phyloP scores from a whole-genome alignment of 345 rosid species.

The Clausena lansium region DNA sequence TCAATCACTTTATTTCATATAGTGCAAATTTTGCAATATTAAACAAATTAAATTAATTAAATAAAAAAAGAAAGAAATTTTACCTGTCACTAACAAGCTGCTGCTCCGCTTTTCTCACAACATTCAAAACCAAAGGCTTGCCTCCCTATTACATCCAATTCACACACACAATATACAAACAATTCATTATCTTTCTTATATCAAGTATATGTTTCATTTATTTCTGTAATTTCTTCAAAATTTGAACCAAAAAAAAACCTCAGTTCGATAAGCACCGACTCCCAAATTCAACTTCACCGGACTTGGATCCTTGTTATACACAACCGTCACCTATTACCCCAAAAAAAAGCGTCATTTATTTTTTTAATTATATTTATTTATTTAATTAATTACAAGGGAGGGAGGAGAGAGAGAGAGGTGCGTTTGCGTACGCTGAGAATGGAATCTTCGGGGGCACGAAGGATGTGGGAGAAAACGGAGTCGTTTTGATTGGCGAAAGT shows the following conservation, averaged over 20 bases:
- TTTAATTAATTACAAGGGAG: not conserved
- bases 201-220: no score
- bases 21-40: not conserved
- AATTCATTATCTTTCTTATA: no score
- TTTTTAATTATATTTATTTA: not conserved
- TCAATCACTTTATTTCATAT: not conserved
- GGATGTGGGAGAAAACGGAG: slow-evolving; percentile 75
- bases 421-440: slow-evolving; percentile 82
- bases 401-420: slow-evolving; percentile 3
- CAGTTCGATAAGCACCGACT: slow-evolving; percentile 93
- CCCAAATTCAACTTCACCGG: slow-evolving; percentile 92
- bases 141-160: slow-evolving; percentile 51
- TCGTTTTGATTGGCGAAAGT: slow-evolving; percentile 37
- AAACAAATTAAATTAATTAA: not conserved
- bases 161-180: not conserved
- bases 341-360: not conserved
- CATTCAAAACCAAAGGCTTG: slow-evolving; percentile 71
- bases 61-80: not conserved
- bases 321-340: slow-evolving; percentile 76
- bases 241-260: slow-evolving; percentile 35
- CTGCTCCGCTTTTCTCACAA: slow-evolving; percentile 78
- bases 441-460: slow-evolving; percentile 88
- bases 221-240: not conserved
- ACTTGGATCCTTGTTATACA: slow-evolving; percentile 88
- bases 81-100: slow-evolving; percentile 67